Base-by-base conservation (phyloP, 179 eudicot genomes). In the Sideroxylon spinosum region DNA sequence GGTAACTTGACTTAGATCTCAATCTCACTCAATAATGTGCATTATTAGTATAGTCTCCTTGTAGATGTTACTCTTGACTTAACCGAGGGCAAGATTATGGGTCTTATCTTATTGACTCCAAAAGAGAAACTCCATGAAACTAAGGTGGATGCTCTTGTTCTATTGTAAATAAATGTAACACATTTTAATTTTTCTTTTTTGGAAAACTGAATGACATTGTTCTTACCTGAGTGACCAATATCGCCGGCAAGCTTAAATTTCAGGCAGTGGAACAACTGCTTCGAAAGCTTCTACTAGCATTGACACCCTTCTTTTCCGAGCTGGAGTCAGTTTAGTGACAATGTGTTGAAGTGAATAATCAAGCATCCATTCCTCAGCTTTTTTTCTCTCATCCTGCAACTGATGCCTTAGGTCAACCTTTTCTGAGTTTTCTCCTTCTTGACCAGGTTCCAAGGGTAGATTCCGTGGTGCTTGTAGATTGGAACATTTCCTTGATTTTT, bases 211-310 rank as follows among this genome's bases (percentile, higher is more conserved):
- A 49, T 20, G 12, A 29, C n/a, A 74, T 57, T 7, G 26, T 3
- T 60, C 20, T 48, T 64, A 65, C 78, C 78, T 71, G 6, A 52
- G 28, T 11, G 60, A 50, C 37, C 60, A 50, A 6, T 50, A 71
- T 22, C 20, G 52, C 64, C 7, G 23, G 64, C 8, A 11, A 66
- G 48, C 80, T 87, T 76, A 86, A 65, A 76, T 52, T 52, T 80
- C 85, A 28, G 87, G 89, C 37, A 88, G 67, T 26, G 98, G 98
- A 78, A 82, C 85, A 80, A 95, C 89, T 32, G 89, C 89, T 88
- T 95, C 98, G 74, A 95, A 93, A 63, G 98, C 98, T 80, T 90
- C 91, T 65, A 90, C 97, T 70, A 95, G 91, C 86, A 93, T 84
- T 8, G 93, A 82, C 72, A 93, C 98, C 85, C 90, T 86, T 85